phyloP scores from a whole-genome alignment of 1,139 yeast species.

The Saccharomycopsis hybrid region DNA sequence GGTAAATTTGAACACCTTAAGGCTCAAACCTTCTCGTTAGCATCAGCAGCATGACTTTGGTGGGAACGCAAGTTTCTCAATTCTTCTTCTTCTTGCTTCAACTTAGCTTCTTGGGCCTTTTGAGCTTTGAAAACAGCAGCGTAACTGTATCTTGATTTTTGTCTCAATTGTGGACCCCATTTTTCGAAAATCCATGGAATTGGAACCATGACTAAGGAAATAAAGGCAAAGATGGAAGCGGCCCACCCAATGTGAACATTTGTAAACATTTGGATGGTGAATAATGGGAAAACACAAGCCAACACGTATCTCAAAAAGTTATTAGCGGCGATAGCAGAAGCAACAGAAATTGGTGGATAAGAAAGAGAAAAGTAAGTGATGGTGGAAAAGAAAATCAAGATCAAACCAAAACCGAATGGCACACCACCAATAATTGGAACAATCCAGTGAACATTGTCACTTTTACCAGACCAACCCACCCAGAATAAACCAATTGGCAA shows the following conservation, averaged over 20 bases:
- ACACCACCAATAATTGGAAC: slow-evolving; percentile 70
- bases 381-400: slow-evolving; percentile 66
- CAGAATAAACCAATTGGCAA: slow-evolving; percentile 69
- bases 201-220: slow-evolving; percentile 62
- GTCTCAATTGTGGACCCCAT: slow-evolving; percentile 50
- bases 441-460: slow-evolving; percentile 62
- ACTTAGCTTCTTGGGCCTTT: slow-evolving; percentile 3
- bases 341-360: slow-evolving; percentile 69
- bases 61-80: neutral
- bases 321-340: slow-evolving; percentile 77
- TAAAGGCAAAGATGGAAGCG: slow-evolving; percentile 64
- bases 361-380: slow-evolving; percentile 66
- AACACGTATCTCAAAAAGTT: slow-evolving; percentile 57
- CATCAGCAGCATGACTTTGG: neutral
- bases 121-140: slow-evolving; percentile 22
- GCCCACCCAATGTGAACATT: slow-evolving; percentile 73
- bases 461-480: slow-evolving; percentile 74
- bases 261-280: slow-evolving; percentile 69
- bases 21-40: no score
- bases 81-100: slow-evolving; percentile 7
- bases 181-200: slow-evolving; percentile 59
- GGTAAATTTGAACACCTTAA: no score
- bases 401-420: slow-evolving; percentile 70
- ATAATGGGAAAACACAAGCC: slow-evolving; percentile 63
- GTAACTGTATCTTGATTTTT: slow-evolving; percentile 51